Conservation (phyloP, 2,329 filamentous ascomycete genomes). For the Dactylellina haptotyla region DNA sequence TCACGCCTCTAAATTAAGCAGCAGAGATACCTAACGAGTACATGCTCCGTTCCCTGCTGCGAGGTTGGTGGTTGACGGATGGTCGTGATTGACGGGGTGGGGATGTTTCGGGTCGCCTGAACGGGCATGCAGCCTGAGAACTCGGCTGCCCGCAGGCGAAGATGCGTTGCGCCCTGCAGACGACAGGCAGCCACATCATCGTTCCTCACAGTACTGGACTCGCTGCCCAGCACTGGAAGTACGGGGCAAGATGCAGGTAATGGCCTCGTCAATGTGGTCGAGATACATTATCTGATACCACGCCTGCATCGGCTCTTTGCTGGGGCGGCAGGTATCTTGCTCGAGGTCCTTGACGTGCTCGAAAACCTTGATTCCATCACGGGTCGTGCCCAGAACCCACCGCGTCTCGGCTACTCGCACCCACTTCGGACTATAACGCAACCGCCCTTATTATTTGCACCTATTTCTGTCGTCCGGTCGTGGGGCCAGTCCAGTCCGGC, state of each 20-base stretch:
- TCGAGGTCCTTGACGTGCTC: neutral
- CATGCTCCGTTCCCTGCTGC: neutral
- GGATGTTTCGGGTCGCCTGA: conserved; percentile 43
- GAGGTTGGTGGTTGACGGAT: conserved; percentile 2
- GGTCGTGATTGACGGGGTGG: conserved; percentile 16
- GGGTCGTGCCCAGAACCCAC: neutral
- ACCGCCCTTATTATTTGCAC: conserved; percentile 1
- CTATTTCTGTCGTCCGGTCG: conserved; percentile 10
- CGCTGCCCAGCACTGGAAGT: too few relatives aligned
- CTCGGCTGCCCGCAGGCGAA: conserved; percentile 17
- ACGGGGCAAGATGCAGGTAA: too few relatives aligned
- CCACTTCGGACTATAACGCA: conserved; percentile 1
- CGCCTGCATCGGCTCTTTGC: neutral
- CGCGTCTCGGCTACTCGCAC: neutral
- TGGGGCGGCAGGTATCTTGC: neutral
- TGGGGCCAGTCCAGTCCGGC: neutral
- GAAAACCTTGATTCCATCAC: neutral
- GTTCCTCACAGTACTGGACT: too few relatives aligned
- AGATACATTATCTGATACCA: conserved; percentile 11
- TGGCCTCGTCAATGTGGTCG: too few relatives aligned
- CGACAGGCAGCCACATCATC: conserved; percentile 21
- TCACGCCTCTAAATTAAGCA: conserved; percentile 19
- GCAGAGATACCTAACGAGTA: too few relatives aligned
- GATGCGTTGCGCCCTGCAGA: conserved; percentile 26
- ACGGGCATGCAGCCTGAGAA: conserved; percentile 34